Evolutionary conservation across 305 asterid species (phyloP).

Genomic region (Rubia balearica): DNA sequence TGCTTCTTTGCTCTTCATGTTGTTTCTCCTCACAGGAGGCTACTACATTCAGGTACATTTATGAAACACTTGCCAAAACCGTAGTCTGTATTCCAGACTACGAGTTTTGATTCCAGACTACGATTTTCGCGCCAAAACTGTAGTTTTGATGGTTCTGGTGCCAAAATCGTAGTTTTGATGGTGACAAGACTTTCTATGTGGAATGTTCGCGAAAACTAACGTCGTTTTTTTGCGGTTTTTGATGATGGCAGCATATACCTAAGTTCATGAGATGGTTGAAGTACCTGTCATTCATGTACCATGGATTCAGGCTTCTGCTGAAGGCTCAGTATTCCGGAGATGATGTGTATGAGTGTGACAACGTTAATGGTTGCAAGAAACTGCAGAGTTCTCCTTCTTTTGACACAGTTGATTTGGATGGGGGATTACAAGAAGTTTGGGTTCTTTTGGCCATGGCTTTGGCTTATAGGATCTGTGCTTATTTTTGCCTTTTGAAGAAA

Average conservation of each 20-base stretch:
- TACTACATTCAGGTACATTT: constrained; percentile 74
- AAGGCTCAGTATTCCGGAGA: constrained; percentile 81
- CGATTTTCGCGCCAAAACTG: no score
- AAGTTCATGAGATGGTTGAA: constrained; percentile 81
- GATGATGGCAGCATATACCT: constrained; percentile 61
- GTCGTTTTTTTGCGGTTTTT: not conserved
- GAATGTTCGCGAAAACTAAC: not conserved
- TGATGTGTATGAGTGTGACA: constrained; percentile 61
- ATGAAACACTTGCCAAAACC: not conserved
- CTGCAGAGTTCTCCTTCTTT: constrained; percentile 86
- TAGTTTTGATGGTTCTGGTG: no score
- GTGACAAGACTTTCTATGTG: not conserved
- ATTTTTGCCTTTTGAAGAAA: constrained; percentile 53
- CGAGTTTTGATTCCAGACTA: no score
- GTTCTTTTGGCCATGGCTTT: constrained; percentile 70
- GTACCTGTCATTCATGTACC: constrained; percentile 77
- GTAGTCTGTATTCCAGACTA: no score
- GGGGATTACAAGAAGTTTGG: constrained; percentile 80
- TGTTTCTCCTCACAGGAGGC: constrained; percentile 96
- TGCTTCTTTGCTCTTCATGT: constrained; percentile 75
- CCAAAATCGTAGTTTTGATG: no score
- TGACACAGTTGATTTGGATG: constrained; percentile 60
- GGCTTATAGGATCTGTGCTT: constrained; percentile 59
- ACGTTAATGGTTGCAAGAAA: constrained; percentile 52
- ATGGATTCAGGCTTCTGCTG: constrained; percentile 78